A percentile compares a stretch with the other conserved stretches of the same genome.
phyloP scores from a whole-genome alignment of 1,284 basidiomycete species.

The Grifola frondosa region DNA sequence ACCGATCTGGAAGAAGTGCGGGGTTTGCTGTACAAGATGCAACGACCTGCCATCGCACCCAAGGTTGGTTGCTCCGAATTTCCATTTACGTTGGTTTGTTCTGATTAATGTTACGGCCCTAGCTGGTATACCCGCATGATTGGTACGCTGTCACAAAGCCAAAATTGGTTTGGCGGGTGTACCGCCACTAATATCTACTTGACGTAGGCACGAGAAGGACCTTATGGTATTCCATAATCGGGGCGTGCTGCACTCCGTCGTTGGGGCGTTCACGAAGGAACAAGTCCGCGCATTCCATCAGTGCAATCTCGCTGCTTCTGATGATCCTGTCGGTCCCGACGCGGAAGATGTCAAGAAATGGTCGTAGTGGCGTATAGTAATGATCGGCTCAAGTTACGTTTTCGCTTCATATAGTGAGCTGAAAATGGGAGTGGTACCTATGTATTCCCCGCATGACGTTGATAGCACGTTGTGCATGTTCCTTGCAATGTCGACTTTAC shows the following conservation, averaged over 20 bases:
- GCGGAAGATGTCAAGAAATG: constrained; percentile 46
- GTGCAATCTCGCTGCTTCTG: constrained; percentile 67
- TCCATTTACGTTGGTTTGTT: too few species aligned
- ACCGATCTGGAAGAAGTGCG: constrained; percentile 70
- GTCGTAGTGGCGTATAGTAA: too few species aligned
- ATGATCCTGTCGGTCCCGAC: constrained; percentile 51
- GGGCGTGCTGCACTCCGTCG: constrained; percentile 75
- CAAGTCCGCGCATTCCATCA: constrained; percentile 49
- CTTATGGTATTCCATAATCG: constrained; percentile 75
- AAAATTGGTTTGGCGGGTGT: too few species aligned
- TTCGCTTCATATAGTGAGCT: too few species aligned
- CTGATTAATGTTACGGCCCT: neutral
- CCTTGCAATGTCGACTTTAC: too few species aligned
- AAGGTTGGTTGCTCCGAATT: constrained; percentile 43
- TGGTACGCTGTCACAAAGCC: constrained; percentile 39
- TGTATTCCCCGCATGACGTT: too few species aligned
- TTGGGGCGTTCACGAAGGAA: constrained; percentile 45
- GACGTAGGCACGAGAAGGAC: constrained; percentile 51
- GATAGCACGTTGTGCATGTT: too few species aligned
- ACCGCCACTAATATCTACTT: too few species aligned
- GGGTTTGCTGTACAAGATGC: constrained; percentile 75
- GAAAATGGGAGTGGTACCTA: too few species aligned
- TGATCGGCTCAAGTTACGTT: too few species aligned
- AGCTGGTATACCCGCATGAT: constrained; percentile 67
- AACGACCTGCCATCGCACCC: constrained; percentile 79